These are phyloP conservation scores for Trametes villosa DNA, from an alignment of 768 basidiomycete species.

Conservation along the genomic window DNA sequence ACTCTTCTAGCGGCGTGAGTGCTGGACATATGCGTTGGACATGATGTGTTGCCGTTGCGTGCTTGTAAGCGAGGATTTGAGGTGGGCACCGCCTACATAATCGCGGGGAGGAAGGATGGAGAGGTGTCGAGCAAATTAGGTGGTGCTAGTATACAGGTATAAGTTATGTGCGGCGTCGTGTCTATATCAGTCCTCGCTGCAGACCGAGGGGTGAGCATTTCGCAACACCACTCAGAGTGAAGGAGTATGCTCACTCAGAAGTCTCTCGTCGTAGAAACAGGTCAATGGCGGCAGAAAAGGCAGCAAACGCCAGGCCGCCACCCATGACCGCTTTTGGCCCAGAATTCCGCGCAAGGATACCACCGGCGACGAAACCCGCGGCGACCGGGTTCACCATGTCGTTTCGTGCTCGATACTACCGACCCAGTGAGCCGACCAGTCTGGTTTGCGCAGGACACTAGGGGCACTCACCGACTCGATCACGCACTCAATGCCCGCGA, in stretches of 20 bases:
- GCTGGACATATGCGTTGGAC: too few relatives aligned
- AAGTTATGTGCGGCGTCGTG: conserved; percentile 7
- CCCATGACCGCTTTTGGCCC: conserved; percentile 87
- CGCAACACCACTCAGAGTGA: not conserved
- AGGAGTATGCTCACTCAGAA: conserved; percentile 61
- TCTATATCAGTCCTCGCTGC: conserved; percentile 31
- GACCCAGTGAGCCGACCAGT: not conserved
- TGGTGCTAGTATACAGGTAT: conserved; percentile 14
- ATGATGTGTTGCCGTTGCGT: too few relatives aligned
- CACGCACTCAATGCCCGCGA: conserved; percentile 94
- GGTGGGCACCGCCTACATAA: too few relatives aligned
- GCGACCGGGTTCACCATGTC: conserved; percentile 91
- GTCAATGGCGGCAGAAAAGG: conserved; percentile 92
- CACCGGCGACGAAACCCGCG: conserved; percentile 88
- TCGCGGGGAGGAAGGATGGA: too few relatives aligned
- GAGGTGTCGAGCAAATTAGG: conserved; percentile 2
- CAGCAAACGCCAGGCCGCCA: conserved; percentile 90
- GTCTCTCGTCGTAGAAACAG: conserved; percentile 79
- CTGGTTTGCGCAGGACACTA: not conserved
- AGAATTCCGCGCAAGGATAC: conserved; percentile 82
- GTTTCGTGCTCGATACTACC: conserved; percentile 92
- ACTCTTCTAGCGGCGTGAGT: too few relatives aligned
- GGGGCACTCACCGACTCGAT: conserved; percentile 85
- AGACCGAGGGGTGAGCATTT: not conserved
- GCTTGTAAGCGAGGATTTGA: too few relatives aligned